Percentiles rank a stretch among this genome's conserved stretches.
Evolutionary conservation across 257 asterid genomes (phyloP).

Genomic region (Solanum sitiens): DNA sequence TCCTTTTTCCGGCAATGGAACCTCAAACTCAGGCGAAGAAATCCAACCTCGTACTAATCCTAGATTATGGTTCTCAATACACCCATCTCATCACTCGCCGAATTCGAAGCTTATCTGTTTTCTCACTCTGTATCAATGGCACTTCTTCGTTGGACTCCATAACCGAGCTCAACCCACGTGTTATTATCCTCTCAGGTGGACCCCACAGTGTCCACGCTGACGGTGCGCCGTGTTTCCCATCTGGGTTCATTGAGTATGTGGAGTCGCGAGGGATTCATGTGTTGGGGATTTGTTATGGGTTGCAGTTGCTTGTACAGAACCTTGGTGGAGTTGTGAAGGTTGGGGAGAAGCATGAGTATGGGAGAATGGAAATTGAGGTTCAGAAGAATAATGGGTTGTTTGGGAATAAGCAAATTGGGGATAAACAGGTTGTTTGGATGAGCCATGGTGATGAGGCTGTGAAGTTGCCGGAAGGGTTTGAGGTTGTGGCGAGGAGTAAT

Average conservation of each 20-base stretch:
- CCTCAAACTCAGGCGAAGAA: conserved; percentile 29
- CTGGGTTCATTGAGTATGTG: conserved; percentile 65
- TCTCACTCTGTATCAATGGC: conserved; percentile 82
- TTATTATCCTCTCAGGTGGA: conserved; percentile 88
- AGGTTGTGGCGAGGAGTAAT: conserved; percentile 69
- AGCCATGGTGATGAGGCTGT: conserved; percentile 98
- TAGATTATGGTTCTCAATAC: conserved; percentile 88
- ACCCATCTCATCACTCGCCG: conserved; percentile 94
- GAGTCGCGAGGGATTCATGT: conserved; percentile 36
- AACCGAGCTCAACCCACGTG: conserved; percentile 44
- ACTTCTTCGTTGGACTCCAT: conserved; percentile 64
- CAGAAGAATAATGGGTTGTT: conserved; percentile 32
- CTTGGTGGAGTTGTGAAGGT: conserved; percentile 71
- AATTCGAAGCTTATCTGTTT: conserved; percentile 69
- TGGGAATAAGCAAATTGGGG: conserved; percentile 60
- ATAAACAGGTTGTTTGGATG: conserved; percentile 92
- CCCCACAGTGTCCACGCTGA: conserved; percentile 90
- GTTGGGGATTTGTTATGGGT: conserved; percentile 83
- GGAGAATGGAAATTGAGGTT: conserved; percentile 84
- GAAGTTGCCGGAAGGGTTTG: conserved; percentile 78
- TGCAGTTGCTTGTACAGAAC: conserved; percentile 78
- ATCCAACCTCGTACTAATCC: conserved; percentile 50
- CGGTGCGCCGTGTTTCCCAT: conserved; percentile 65
- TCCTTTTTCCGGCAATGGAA: conserved; percentile 28
- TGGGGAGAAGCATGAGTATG: conserved; percentile 91